Conservation (phyloP, 768 basidiomycete species). For the Lentinula sp. region DNA sequence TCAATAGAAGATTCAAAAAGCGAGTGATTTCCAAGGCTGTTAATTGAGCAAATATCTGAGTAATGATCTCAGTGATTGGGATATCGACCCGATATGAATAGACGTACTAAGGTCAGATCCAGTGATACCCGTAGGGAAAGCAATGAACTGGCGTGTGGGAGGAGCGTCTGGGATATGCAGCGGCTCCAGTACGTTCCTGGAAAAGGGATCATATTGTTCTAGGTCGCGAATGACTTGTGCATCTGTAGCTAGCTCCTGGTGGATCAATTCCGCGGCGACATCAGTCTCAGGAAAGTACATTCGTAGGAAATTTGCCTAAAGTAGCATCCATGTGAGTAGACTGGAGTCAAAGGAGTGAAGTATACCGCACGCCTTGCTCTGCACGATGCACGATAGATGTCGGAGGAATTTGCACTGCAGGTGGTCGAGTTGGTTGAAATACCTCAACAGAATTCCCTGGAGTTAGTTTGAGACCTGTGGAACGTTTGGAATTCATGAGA, state of each 20-base stretch:
- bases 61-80: slow-evolving; percentile 2
- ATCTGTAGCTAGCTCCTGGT: slow-evolving; percentile 47
- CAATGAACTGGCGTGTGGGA: slow-evolving; percentile 26
- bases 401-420: slow-evolving; percentile 20
- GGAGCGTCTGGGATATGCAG: slow-evolving; percentile 22
- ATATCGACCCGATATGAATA: not conserved
- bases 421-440: slow-evolving; percentile 54
- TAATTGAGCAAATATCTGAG: slow-evolving; percentile 45
- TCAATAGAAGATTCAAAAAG: slow-evolving; percentile 30
- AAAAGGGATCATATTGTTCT: slow-evolving; percentile 47
- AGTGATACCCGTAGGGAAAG: slow-evolving; percentile 62
- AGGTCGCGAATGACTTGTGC: slow-evolving; percentile 25
- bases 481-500: not conserved
- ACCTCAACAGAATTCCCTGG: slow-evolving; percentile 30
- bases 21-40: slow-evolving; percentile 19
- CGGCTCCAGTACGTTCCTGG: slow-evolving; percentile 47
- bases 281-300: slow-evolving; percentile 70
- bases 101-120: slow-evolving; percentile 55
- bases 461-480: slow-evolving; percentile 10
- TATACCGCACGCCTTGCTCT: slow-evolving; percentile 56
- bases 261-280: slow-evolving; percentile 61
- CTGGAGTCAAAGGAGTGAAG: not conserved
- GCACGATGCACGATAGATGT: slow-evolving; percentile 40
- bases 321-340: not conserved
- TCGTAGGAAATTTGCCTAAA: slow-evolving; percentile 66